Evolutionary conservation across 2,329 filamentous ascomycete genomes (phyloP).

Genomic region (Zymoseptoria ardabiliae): DNA sequence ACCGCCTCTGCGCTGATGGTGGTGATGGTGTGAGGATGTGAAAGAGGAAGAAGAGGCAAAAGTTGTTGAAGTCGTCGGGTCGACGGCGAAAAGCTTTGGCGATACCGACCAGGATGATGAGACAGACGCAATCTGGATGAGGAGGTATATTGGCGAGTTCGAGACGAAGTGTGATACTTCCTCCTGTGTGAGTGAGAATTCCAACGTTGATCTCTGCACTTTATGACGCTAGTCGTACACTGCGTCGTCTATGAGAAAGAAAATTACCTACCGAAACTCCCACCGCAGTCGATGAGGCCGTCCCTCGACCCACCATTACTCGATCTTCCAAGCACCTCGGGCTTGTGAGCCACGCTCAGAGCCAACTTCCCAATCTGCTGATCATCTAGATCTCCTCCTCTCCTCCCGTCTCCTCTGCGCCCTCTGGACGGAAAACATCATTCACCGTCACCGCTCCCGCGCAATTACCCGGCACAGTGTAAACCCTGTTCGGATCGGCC

Average conservation of each 20-base stretch:
- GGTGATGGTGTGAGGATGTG: neutral
- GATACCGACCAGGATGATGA: neutral
- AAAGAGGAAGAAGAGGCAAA: neutral
- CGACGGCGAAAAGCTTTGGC: neutral
- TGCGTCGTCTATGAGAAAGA: neutral
- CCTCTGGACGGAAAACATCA: neutral
- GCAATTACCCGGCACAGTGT: slow-evolving; percentile 14
- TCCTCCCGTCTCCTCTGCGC: too few species aligned
- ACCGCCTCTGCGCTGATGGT: neutral
- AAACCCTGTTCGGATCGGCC: slow-evolving; percentile 41
- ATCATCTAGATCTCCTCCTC: too few species aligned
- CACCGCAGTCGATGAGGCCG: too few species aligned
- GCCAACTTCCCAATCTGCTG: too few species aligned
- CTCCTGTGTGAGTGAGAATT: too few species aligned
- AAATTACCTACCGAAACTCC: neutral
- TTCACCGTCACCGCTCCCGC: neutral
- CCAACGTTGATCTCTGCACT: neutral
- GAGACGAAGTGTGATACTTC: neutral
- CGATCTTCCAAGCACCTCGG: too few species aligned
- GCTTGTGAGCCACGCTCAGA: too few species aligned
- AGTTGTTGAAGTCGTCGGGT: neutral
- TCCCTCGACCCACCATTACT: too few species aligned
- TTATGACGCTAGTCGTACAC: neutral
- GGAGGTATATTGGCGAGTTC: too few species aligned
- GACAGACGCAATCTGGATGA: neutral